phyloP scores from a whole-genome alignment of 352 stramenopile species.

The Thraustochytrium striatum region DNA sequence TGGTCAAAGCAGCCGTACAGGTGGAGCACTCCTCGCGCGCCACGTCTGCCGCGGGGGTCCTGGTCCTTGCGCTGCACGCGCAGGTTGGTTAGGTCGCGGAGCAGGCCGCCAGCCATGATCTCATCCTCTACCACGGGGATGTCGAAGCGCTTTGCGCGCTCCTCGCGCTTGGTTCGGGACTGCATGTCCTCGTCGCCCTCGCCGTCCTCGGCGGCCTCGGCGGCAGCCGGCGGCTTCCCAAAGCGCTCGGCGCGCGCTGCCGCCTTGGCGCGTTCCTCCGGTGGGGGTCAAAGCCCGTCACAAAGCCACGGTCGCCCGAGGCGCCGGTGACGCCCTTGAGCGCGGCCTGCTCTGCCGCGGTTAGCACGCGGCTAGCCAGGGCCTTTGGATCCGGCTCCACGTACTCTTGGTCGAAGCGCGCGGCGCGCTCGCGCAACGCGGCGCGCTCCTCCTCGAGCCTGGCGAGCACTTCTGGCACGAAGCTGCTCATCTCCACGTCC shows the following conservation, averaged over 20 bases:
- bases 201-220: not conserved
- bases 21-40: conserved; percentile 10
- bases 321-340: conserved; percentile 15
- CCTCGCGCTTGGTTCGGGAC: not conserved
- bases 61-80: conserved; percentile 11
- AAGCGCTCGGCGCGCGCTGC: conserved; percentile 16
- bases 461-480: conserved; percentile 19
- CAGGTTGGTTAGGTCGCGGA: not conserved
- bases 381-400: not conserved
- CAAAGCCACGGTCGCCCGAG: conserved; percentile 3
- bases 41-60: not conserved
- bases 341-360: not conserved
- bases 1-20: conserved; percentile 25
- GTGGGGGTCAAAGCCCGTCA: conserved; percentile 24
- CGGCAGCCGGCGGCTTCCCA: not conserved
- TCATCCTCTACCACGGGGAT: conserved; percentile 37
- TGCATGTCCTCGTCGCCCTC: not conserved
- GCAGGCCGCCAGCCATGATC: not conserved
- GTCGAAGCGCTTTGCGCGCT: conserved; percentile 21
- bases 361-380: conserved; percentile 4
- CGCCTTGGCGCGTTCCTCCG: conserved; percentile 27
- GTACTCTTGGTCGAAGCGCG: conserved; percentile 24
- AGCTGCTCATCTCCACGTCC: not conserved
- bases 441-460: conserved; percentile 34
- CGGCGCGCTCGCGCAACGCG: not conserved